Evolutionary conservation across 805 yeast species (phyloP), one percentile per base, ranked within the genome.

Genomic region (Metschnikowia dekortorum): DNA sequence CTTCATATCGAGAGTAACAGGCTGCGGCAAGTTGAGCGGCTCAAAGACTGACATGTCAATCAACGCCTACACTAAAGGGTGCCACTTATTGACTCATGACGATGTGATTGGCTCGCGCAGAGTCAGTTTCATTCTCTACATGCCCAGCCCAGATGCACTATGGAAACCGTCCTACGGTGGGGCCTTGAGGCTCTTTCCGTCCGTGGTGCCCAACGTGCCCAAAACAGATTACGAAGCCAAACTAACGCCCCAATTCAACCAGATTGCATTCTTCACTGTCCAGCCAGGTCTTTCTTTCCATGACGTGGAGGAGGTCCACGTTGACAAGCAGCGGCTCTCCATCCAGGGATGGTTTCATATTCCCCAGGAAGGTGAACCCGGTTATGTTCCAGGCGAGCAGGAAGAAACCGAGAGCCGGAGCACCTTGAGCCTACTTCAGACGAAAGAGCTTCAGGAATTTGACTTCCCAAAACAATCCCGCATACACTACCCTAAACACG

Each of bases 341-440:
- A 89, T 94, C 53, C 97, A 94, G 62, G 99, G 99, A 1, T 95
- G 99, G 99, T 95, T 92, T 64, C 99, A 94, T 67, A 88, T 91
- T 47, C 99, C 99, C 3, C 98, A 94, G 65, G 72, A 71, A 9
- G 97, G 96, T 8, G 99, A 94, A 68, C 83, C 80, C 33, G 98
- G 97, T 0, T 92, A 67, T 61, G 78, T 83, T 16, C 82, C 81
- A 35, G 96, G 95, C 6, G 96, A 89, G 63, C 90, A 89, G 65
- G 92, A 85, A 61, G 80, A 73, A 35, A 83, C 87, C 1, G 90
- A 85, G 58, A 85, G 87, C 0, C 75, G 77, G 60, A 81, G 89
- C 39, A 88, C 96, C 0, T 76, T 90, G 54, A 89, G 87, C 61
- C 92, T 81, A 61, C 69, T 90, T 52, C 92, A 89, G 59, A 80